phyloP scores from a whole-genome alignment of 345 rosid species.

The Ailanthus altissimus region DNA sequence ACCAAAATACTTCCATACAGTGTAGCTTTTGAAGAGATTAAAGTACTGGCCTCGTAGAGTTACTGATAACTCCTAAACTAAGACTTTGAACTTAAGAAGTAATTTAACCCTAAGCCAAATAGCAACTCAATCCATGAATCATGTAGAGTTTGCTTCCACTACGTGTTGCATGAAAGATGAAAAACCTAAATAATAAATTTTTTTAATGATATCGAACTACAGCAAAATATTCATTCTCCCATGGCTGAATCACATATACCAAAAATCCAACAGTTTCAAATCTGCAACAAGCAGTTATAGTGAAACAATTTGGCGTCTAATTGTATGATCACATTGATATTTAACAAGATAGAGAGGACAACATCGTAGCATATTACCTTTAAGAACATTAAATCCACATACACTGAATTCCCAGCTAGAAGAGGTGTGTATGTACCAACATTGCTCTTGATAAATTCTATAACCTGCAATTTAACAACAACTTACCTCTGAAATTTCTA shows the following conservation, averaged over 20 bases:
- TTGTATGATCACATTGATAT: not conserved
- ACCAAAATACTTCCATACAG: too few relatives aligned
- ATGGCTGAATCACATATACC: too few relatives aligned
- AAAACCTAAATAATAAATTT: not conserved
- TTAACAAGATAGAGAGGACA: not conserved
- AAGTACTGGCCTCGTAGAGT: too few relatives aligned
- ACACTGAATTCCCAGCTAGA: slow-evolving; percentile 87
- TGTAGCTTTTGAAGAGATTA: too few relatives aligned
- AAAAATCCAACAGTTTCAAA: not conserved
- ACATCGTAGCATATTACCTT: slow-evolving; percentile 51
- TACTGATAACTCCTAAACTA: too few relatives aligned
- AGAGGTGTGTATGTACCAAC: slow-evolving; percentile 61
- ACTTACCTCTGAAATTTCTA: not conserved
- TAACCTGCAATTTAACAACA: slow-evolving; percentile 57
- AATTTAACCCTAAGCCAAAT: not conserved
- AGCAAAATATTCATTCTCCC: not conserved
- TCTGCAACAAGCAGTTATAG: too few relatives aligned
- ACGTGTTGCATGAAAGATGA: not conserved
- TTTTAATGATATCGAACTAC: not conserved
- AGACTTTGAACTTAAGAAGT: too few relatives aligned
- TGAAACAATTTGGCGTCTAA: not conserved
- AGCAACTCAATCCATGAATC: not conserved
- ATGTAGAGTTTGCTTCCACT: not conserved
- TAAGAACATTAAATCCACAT: slow-evolving; percentile 67
- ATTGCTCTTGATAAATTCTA: slow-evolving; percentile 67